These are phyloP conservation scores for Ceriops tagal DNA, from an alignment of 345 rosid genomes.

Conservation along the genomic window DNA sequence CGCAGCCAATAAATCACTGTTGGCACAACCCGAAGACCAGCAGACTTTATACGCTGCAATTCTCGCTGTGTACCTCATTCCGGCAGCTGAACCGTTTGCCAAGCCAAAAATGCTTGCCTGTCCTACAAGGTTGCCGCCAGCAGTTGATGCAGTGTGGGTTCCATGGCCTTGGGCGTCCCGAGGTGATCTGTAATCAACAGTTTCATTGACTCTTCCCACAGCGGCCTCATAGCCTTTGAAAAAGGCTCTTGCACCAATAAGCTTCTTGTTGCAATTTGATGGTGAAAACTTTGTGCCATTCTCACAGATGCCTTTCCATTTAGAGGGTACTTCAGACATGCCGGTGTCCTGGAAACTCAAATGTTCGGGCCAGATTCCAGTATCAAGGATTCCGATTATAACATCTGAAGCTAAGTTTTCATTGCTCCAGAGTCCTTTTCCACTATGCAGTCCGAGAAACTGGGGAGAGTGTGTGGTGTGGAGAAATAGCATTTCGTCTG, in stretches of 20 bases:
- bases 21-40: conserved; percentile 61
- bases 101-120: conserved; percentile 49
- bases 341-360: conserved; percentile 59
- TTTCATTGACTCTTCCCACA: conserved; percentile 44
- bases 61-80: conserved; percentile 65
- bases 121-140: conserved; percentile 48
- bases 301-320: conserved; percentile 76
- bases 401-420: conserved; percentile 46
- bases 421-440: conserved; percentile 51
- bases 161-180: conserved; percentile 79
- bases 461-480: conserved; percentile 62
- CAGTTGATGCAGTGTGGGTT: conserved; percentile 84
- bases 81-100: conserved; percentile 57
- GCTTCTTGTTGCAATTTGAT: conserved; percentile 60
- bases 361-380: conserved; percentile 84
- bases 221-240: conserved; percentile 54
- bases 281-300: conserved; percentile 56
- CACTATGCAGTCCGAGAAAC: conserved; percentile 59
- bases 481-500: conserved; percentile 53
- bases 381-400: conserved; percentile 62
- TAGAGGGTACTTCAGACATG: conserved; percentile 49
- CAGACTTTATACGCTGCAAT: conserved; percentile 73
- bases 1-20: conserved; percentile 59
- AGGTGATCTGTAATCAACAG: conserved; percentile 56
- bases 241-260: conserved; percentile 68